Base-by-base conservation (phyloP, 192 early-diverging fungal genomes). In the Allomyces arbusculus region DNA sequence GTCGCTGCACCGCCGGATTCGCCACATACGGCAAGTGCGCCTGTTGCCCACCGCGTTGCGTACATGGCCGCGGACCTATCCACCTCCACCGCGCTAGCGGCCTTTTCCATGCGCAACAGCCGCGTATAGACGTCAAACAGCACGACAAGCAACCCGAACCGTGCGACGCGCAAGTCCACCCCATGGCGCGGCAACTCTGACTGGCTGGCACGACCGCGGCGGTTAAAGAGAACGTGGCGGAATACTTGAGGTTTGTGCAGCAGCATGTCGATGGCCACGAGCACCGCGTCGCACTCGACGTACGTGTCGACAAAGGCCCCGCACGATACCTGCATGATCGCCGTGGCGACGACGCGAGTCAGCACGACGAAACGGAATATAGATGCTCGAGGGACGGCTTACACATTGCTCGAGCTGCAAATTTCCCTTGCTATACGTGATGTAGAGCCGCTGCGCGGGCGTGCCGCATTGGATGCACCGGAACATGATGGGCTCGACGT, bases 261-360 rank as follows among this genome's bases (percentile, higher is more conserved):
- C 16, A 92, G 71, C 90, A 95, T 88, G 74, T 95, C 92, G 68
- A 95, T 89, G 68, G 91, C 91, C 64, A 90, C 82, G 58, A 91
- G 83, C 20, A 91, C 80, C 68, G 85, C 80, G 69, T 95, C 92
- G 73, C 88, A 84, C 74, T 95, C 92, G 45, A 92, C 82, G 76
- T 95, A 95, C 70, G 90, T 90, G 81, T 95, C 92, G 50, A 89
- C 90, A 70, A 92, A 87, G 58, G 85, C 76, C 44, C 86, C 79
- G 75, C 89, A 91, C 28, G 76, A 73, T 28, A 80, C 76, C 84
- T 84, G 26, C 16, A 64, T 44, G 61, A 1, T 28, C 24, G n/a
- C 10, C 43, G 20, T 5, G 65, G 66, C 23, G 26, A 61, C 67
- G 26, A 43, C 23, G 3, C 14, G 23, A 10, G 20, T 68, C 25